A percentile compares a stretch with the other conserved stretches of the same genome.
Conservation (phyloP, 2,329 filamentous ascomycete genomes). For the Diaporthe sp. region DNA sequence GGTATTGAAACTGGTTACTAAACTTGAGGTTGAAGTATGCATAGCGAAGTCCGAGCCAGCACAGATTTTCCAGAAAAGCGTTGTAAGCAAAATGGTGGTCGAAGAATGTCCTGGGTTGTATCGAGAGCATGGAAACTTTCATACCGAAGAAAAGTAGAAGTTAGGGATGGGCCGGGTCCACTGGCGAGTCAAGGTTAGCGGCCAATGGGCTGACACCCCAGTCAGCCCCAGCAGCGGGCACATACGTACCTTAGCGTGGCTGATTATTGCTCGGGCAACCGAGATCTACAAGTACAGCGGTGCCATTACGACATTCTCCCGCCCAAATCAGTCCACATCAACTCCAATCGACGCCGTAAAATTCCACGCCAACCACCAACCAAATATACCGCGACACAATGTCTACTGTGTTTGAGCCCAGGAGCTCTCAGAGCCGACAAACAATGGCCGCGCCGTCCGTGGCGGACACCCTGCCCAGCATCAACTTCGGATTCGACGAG, state of each 20-base stretch:
- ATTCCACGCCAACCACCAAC: neutral
- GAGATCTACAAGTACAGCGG: neutral
- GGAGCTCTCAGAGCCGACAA: slow-evolving; percentile 73
- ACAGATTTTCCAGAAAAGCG: neutral
- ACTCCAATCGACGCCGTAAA: neutral
- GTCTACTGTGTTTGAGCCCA: slow-evolving; percentile 74
- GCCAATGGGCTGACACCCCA: neutral
- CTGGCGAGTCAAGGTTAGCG: slow-evolving; percentile 22
- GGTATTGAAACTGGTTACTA: slow-evolving; percentile 23
- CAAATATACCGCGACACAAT: slow-evolving; percentile 48
- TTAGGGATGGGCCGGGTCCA: slow-evolving; percentile 12
- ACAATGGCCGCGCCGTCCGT: slow-evolving; percentile 72
- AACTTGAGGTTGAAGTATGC: slow-evolving; percentile 16
- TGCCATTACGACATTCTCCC: neutral
- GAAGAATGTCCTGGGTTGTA: neutral
- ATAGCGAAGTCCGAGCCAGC: slow-evolving; percentile 26
- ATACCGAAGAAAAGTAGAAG: neutral
- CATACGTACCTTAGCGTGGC: neutral
- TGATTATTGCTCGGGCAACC: slow-evolving; percentile 36
- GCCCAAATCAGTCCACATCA: neutral
- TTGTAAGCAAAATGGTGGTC: neutral
- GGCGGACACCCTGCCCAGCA: slow-evolving; percentile 83
- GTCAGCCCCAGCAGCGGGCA: slow-evolving; percentile 3
- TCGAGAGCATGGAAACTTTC: slow-evolving; percentile 21
- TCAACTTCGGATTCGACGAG: slow-evolving; percentile 97